phyloP scores from a whole-genome alignment of 2,329 filamentous ascomycete species.

The Ceratocystis cubensis region DNA sequence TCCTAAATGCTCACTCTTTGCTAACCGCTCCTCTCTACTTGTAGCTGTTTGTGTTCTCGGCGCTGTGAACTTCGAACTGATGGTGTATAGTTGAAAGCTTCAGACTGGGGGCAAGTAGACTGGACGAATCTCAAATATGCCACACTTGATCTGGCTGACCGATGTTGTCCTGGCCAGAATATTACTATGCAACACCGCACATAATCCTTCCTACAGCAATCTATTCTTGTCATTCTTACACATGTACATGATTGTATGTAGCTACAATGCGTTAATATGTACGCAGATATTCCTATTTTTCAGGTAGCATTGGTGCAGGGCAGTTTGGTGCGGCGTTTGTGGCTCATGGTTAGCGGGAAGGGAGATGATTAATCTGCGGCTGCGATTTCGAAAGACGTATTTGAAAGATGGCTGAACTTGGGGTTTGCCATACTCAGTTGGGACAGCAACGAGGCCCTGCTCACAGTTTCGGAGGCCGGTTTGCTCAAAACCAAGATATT shows the following conservation, averaged over 20 bases:
- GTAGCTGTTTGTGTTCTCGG: slow-evolving; percentile 67
- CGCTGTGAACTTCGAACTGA: slow-evolving; percentile 39
- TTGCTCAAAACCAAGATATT: not conserved
- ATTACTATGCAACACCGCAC: slow-evolving; percentile 18
- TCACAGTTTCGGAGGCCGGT: not conserved
- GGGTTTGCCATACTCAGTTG: not conserved
- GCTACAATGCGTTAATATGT: not conserved
- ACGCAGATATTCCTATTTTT: not conserved
- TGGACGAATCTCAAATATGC: slow-evolving; percentile 1
- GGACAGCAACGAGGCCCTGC: not conserved
- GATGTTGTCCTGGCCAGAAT: not conserved
- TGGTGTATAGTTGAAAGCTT: not conserved
- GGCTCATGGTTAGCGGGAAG: not conserved
- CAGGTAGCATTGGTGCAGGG: not conserved
- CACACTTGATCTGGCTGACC: not conserved
- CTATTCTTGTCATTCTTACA: slow-evolving; percentile 1
- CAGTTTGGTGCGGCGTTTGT: not conserved
- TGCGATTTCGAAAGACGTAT: too few species aligned
- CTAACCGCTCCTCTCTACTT: slow-evolving; percentile 21
- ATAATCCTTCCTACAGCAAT: slow-evolving; percentile 14
- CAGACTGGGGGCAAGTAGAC: slow-evolving; percentile 4
- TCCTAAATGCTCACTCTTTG: not conserved
- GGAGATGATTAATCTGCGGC: too few species aligned
- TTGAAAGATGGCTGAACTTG: not conserved
- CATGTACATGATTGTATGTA: slow-evolving; percentile 5